Percentiles rank a stretch among this genome's conserved stretches.
phyloP scores from a whole-genome alignment of 164 flowering plant genomes.

The Berberis thunbergii region DNA sequence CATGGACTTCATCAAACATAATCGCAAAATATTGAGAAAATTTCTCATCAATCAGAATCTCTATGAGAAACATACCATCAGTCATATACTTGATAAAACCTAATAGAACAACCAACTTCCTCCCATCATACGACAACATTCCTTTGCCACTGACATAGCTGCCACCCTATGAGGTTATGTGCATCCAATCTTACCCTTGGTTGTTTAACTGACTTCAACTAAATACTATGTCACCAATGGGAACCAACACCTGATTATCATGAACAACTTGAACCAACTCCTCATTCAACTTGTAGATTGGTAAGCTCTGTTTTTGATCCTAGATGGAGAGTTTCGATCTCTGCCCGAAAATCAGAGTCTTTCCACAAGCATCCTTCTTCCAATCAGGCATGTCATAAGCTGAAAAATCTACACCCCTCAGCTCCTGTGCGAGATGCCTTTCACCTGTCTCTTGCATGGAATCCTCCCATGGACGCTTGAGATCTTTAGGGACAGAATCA shows the following conservation, averaged over 20 bases:
- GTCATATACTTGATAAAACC: conserved; percentile 96
- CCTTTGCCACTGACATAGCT: conserved; percentile 95
- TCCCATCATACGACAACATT: conserved; percentile 81
- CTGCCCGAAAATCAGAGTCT: conserved; percentile 85
- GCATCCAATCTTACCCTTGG: conserved; percentile 86
- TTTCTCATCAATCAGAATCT: conserved; percentile 74
- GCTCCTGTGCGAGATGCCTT: conserved; percentile 96
- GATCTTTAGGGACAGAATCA: conserved; percentile 94
- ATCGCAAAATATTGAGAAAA: conserved; percentile 63
- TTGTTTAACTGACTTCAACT: conserved; percentile 89
- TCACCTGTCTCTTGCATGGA: conserved; percentile 98
- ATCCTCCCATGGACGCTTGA: conserved; percentile 96
- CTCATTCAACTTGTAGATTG: conserved; percentile 79
- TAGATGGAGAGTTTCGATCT: conserved; percentile 89
- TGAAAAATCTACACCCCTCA: conserved; percentile 87
- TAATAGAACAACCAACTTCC: conserved; percentile 92
- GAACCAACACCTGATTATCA: conserved; percentile 86
- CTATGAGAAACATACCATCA: conserved; percentile 94
- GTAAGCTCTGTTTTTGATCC: conserved; percentile 89
- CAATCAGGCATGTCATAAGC: conserved; percentile 98
- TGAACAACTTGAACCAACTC: conserved; percentile 79
- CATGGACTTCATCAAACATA: conserved; percentile 91
- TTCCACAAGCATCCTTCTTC: conserved; percentile 97
- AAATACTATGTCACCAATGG: conserved; percentile 91
- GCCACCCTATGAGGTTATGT: conserved; percentile 97